phyloP scores from a whole-genome alignment of 208 protist species.

The Leishmania gerbilli region DNA sequence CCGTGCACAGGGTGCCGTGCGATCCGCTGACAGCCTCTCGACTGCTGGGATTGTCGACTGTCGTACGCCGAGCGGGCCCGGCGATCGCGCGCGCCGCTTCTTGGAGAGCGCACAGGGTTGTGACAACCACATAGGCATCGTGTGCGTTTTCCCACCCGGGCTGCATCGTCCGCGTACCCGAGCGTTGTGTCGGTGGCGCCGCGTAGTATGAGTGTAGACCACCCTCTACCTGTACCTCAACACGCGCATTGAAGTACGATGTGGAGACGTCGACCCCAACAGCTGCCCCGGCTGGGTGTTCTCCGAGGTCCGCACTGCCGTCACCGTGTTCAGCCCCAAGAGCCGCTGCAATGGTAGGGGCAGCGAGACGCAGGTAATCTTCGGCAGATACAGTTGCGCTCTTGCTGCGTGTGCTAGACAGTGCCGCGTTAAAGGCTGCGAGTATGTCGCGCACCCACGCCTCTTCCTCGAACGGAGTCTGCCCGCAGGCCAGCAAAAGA shows the following conservation, averaged over 20 bases:
- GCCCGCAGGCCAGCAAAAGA: slow-evolving; percentile 30
- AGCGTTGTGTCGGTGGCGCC: neutral
- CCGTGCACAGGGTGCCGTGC: neutral
- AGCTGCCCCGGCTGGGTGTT: neutral
- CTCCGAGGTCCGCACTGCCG: neutral
- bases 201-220: slow-evolving; percentile 9
- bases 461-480: slow-evolving; percentile 44
- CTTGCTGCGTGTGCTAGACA: no score
- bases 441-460: slow-evolving; percentile 27
- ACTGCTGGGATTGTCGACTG: neutral
- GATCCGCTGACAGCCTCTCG: neutral
- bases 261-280: neutral
- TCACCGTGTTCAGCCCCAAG: neutral
- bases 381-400: neutral
- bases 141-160: slow-evolving; percentile 1
- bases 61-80: neutral
- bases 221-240: slow-evolving; percentile 1
- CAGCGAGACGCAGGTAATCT: neutral
- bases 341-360: neutral
- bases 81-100: slow-evolving; percentile 7
- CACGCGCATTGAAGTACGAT: neutral
- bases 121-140: slow-evolving; percentile 25
- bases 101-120: slow-evolving; percentile 14
- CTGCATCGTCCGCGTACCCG: neutral
- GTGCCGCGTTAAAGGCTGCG: slow-evolving; percentile 1